Evolutionary conservation across 2,329 filamentous ascomycete genomes (phyloP), one percentile per base, ranked within the genome.

Genomic region (Cytospora mali): DNA sequence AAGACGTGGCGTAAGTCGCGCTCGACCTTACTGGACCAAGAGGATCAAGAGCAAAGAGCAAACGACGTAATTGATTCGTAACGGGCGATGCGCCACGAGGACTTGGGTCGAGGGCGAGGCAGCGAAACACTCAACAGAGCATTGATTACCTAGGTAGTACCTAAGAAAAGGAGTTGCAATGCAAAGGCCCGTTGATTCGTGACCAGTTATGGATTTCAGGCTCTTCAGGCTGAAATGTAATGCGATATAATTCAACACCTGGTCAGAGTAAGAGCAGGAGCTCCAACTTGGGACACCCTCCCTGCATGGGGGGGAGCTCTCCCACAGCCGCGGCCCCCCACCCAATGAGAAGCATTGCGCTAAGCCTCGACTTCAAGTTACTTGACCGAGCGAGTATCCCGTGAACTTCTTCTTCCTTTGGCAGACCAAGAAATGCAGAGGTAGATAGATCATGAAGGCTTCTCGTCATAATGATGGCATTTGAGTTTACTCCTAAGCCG

Each of bases 11-110:
- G 42, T 23, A 46, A 23, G 42, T 46, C 42, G 42, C 21, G 25
- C 57, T 60, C 57, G 25, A 35, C 31, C 35, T 21, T 53, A 48
- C 9, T 25, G 33, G n/a, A 46, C 29, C 33, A 11, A n/a, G 56
- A 31, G 31, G 28, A 39, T 48, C 25, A 54, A 50, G 48, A 62
- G 56, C n/a, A 42, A n/a, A 29, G 49, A 49, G 31, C 39, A 55
- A 62, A 64, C 65, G 63, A 69, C 66, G 68, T 70, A 67, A 69
- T 64, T 60, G 66, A 67, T 54, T 66, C 68, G 69, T 67, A 66
- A 68, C 35, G 16, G 21, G 33, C 9, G 35, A 57, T 42, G 49
- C 50, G 52, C 39, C 53, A 49, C 46, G 55, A 23, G 16, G n/a
- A 58, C 46, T 35, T 35, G 46, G 25, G 54, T 33, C 49, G 42